Percentiles rank a stretch among this genome's conserved stretches.
Evolutionary conservation across 495 filamentous ascomycete species (phyloP).

Genomic region (Lasiosphaeriaceae sp.): DNA sequence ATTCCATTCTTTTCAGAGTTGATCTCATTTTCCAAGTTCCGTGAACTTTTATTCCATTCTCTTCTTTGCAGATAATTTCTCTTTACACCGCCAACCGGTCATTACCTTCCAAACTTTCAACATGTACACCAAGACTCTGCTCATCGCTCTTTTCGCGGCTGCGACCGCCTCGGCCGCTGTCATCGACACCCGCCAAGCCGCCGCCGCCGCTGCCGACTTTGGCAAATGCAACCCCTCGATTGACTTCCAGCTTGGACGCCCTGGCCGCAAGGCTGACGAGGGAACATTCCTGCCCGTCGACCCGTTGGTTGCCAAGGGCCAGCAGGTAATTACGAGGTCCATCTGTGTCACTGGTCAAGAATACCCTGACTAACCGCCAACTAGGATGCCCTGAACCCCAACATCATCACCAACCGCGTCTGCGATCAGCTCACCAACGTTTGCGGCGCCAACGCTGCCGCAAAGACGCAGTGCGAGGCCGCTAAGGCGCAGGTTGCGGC

Average conservation of each 20-base stretch:
- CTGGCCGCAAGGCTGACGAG: constrained; percentile 45
- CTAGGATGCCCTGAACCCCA: constrained; percentile 48
- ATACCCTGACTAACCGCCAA: too few species aligned
- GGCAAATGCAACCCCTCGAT: constrained; percentile 54
- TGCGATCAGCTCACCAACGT: constrained; percentile 54
- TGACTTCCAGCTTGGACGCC: constrained; percentile 50
- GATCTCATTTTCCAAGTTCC: constrained; percentile 25
- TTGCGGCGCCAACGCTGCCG: constrained; percentile 50
- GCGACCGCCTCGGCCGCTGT: constrained; percentile 26
- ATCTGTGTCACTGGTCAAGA: too few species aligned
- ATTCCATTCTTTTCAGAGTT: constrained; percentile 25
- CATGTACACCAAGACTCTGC: constrained; percentile 29
- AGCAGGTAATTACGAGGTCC: constrained; percentile 26
- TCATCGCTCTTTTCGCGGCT: constrained; percentile 27
- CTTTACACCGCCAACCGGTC: constrained; percentile 26
- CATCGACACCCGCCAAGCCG: constrained; percentile 26
- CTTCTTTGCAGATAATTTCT: background rate
- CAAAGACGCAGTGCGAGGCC: constrained; percentile 36
- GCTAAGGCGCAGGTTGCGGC: constrained; percentile 35
- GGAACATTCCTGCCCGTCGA: constrained; percentile 56
- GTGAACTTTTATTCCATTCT: constrained; percentile 26
- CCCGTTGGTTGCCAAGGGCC: constrained; percentile 47
- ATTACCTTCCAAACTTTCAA: constrained; percentile 13
- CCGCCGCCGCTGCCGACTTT: constrained; percentile 42
- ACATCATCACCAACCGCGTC: constrained; percentile 60